These are phyloP conservation scores for Kurtzmaniella natalensis DNA, from an alignment of 1,139 yeast genomes.

Conservation along the genomic window DNA sequence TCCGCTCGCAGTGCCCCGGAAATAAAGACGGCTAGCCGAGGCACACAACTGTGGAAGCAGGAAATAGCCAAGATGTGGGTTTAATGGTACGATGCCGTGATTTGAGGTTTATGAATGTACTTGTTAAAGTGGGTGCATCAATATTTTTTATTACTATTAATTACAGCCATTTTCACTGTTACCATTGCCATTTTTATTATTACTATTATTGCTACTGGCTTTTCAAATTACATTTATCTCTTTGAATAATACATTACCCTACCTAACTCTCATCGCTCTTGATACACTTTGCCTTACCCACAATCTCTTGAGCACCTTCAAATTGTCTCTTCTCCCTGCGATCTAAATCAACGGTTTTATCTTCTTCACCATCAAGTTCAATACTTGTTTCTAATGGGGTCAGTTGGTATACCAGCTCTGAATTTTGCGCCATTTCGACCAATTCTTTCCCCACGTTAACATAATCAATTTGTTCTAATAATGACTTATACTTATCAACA, in stretches of 20 bases:
- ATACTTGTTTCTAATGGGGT: constrained; percentile 8
- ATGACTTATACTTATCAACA: constrained; percentile 35
- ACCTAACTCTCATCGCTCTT: constrained; percentile 1
- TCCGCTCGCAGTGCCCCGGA: too few species aligned
- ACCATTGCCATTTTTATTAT: too few species aligned
- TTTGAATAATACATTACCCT: neutral
- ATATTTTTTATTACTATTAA: too few species aligned
- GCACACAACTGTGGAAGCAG: too few species aligned
- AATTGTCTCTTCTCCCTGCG: constrained; percentile 16
- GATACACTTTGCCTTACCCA: constrained; percentile 2
- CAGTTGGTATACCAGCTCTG: constrained; percentile 3
- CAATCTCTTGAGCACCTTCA: constrained; percentile 15
- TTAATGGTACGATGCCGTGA: too few species aligned
- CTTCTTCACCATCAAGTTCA: constrained; percentile 6
- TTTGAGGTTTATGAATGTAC: too few species aligned
- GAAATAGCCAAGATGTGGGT: too few species aligned
- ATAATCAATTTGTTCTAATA: constrained; percentile 28
- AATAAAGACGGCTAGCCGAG: too few species aligned
- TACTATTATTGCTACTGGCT: too few species aligned
- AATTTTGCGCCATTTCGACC: constrained; percentile 25
- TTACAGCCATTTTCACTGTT: too few species aligned
- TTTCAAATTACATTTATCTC: too few species aligned
- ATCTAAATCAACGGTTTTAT: constrained; percentile 9
- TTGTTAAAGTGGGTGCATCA: too few species aligned
- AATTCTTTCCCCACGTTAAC: constrained; percentile 31